Evolutionary conservation across 352 stramenopile genomes (phyloP).

Genomic region (Elongisporangium anandrum): DNA sequence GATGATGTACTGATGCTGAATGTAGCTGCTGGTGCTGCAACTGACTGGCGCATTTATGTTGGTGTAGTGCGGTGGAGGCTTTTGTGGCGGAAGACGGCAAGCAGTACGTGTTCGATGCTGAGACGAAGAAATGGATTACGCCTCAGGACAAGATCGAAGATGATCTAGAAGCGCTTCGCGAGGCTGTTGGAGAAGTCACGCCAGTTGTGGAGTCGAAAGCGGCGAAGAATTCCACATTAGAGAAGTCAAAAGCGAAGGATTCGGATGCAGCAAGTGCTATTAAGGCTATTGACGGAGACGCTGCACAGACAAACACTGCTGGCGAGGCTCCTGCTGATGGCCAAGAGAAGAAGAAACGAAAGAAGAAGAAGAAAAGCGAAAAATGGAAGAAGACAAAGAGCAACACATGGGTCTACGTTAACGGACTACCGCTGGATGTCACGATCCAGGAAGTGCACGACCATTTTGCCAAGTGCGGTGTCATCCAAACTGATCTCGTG

Average conservation of each 20-base stretch:
- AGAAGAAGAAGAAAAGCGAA: constrained; percentile 80
- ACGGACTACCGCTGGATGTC: constrained; percentile 91
- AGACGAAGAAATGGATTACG: constrained; percentile 63
- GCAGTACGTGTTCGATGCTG: constrained; percentile 62
- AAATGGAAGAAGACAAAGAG: constrained; percentile 82
- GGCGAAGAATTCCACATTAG: neutral
- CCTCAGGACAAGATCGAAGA: constrained; percentile 74
- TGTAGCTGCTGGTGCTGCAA: neutral
- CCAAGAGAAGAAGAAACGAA: constrained; percentile 54
- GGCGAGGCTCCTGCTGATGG: neutral
- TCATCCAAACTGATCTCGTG: constrained; percentile 93
- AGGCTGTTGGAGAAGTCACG: constrained; percentile 27
- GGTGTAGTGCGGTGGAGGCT: constrained; percentile 30
- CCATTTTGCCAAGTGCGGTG: constrained; percentile 93
- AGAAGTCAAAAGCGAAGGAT: neutral
- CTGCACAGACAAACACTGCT: constrained; percentile 3
- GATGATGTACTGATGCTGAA: neutral
- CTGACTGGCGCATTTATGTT: neutral
- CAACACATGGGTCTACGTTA: constrained; percentile 96
- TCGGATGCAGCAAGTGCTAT: constrained; percentile 2
- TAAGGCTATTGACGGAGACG: constrained; percentile 1
- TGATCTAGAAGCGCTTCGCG: constrained; percentile 53
- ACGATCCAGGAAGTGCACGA: constrained; percentile 90
- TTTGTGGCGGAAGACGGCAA: constrained; percentile 66
- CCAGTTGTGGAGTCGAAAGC: constrained; percentile 5